Base-by-base conservation (phyloP, 768 basidiomycete genomes). In the Lactarius deliciosus region DNA sequence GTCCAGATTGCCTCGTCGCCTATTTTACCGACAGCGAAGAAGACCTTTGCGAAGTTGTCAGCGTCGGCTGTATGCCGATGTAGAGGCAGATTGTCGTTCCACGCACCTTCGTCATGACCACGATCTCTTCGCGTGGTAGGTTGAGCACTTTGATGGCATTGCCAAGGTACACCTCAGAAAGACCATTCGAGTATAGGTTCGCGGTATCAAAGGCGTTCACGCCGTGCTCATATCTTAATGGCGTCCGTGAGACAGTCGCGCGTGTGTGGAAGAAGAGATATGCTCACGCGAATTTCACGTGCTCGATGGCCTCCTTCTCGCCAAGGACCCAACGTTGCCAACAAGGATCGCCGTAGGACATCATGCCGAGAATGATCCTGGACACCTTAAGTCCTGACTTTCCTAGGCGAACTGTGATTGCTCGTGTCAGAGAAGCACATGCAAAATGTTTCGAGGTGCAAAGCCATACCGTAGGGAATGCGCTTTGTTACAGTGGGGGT, bases 121-220 rank as follows among this genome's bases (percentile, higher is more conserved):
- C 81, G 41, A 81, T 71, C 66, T 76, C 74, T 11, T 79, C 78
- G n/a, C 82, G 74, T 1, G 79, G 80, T n/a, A 79, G 69, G 34
- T 77, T 62, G 59, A 75, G 72, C 64, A 74, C 61, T 61, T 79
- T 79, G 68, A 82, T 73, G 5, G 78, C 78, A 60, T 78, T 76
- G n/a, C 87, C 86, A 50, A 74, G 65, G 68, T 74, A 69, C 18
- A 70, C 63, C 68, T 81, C 79, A 9, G 75, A 77, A 10, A 74
- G 60, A 4, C 77, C 77, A 55, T 75, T 71, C 13, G 69, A 70
- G 66, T 79, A 79, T 7, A 65, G 16, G 69, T 85, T 78, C 2
- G 84, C 84, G 1, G 84, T 87, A 72, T 86, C 85, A 66, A 87
- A 88, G 0, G 86, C 80, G 65, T 86, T 82, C 66, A 88, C 84